Evolutionary conservation across 2,329 filamentous ascomycete genomes (phyloP), one percentile per base, ranked within the genome.

Genomic region (Domatiomyces globalis): DNA sequence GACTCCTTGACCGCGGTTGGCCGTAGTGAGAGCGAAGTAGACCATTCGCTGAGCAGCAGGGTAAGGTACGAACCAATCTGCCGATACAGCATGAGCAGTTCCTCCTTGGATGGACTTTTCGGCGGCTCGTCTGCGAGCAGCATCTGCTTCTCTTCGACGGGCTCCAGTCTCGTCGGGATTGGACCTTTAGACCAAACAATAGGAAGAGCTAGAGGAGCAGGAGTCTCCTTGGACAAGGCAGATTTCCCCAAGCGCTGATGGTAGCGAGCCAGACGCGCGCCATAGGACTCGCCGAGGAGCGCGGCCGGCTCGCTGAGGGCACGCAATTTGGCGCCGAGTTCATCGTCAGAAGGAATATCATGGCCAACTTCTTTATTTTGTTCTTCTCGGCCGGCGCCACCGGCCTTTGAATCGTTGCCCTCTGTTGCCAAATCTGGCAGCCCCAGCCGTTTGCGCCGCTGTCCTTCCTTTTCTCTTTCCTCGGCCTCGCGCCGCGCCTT

Each of bases 1-100:
- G 85, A 89, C 54, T 82, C 79, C 60, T 85, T 80, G 29, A 82
- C 74, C 1, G 72, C 70, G 7, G 68, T 61, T 25, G 76, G 70
- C 47, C 81, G 75, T 46, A 71, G 69, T 5, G 79, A 79, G 61
- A 98, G 78, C 4, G 89, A 88, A 43, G 71, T 65, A 61, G 89
- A 80, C 84, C 94, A 98, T 66, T 94, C 90, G 45, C 76, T 78
- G 52, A 98, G 73, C n/a, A 98, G 80, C 81, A 98, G 87, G 49
- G 86, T 94, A 71, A 98, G 96, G 72, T 95, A 98, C 47, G 86
- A 92, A 18, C 85, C 86, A 51, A 98, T 75, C 67, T 98, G 90
- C 9, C 90, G 77, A 71, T 84, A 90, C 43, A 98, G 72, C 67
- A 84, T 88, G 45, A 76, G 71, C 45, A 81, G 78, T 0, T 73